These are phyloP conservation scores for Lepidium campestre DNA, from an alignment of 441 rosid species.

Conservation along the genomic window DNA sequence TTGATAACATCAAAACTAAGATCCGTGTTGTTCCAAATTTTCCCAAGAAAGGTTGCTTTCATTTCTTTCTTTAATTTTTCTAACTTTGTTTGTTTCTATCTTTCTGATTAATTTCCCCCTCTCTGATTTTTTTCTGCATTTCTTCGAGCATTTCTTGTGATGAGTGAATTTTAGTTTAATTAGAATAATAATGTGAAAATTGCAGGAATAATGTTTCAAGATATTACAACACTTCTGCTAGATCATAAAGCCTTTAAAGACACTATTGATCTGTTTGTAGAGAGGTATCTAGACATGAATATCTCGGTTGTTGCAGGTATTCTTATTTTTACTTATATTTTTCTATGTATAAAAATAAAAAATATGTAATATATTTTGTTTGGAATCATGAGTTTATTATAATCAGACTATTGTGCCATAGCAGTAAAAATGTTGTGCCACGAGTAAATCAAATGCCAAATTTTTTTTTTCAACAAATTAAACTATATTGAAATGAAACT, in stretches of 20 bases:
- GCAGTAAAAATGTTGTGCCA: neutral
- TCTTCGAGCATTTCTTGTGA: conserved; percentile 21
- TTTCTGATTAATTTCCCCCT: conserved; percentile 37
- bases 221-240: conserved; percentile 67
- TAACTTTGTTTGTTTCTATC: too few relatives aligned
- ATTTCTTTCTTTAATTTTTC: neutral
- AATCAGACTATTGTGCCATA: neutral
- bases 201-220: conserved; percentile 91
- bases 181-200: neutral
- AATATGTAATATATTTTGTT: neutral
- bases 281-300: conserved; percentile 68
- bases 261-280: conserved; percentile 75
- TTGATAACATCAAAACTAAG: conserved; percentile 67
- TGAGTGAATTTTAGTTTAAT: neutral
- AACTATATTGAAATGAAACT: too few relatives aligned
- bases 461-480: too few relatives aligned
- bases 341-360: neutral
- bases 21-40: conserved; percentile 87
- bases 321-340: neutral
- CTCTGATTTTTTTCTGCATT: conserved; percentile 52
- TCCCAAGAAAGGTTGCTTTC: conserved; percentile 25
- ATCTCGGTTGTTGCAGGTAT: conserved; percentile 92
- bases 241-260: conserved; percentile 82
- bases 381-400: neutral
- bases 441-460: neutral